phyloP scores from a whole-genome alignment of 2,329 filamentous ascomycete genomes.

The Alternaria postmessia region DNA sequence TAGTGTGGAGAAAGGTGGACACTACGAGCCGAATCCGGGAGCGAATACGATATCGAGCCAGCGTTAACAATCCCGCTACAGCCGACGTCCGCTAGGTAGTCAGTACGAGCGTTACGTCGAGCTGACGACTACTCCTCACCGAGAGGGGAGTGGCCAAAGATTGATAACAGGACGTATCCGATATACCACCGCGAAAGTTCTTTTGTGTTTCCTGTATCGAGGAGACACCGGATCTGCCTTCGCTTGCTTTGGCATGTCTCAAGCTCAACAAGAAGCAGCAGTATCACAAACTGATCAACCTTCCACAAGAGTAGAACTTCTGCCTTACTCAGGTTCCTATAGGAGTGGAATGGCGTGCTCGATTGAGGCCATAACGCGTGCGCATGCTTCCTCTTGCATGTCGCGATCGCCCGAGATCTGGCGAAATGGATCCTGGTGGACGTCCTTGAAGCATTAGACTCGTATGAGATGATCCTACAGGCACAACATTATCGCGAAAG shows the following conservation, averaged over 20 bases:
- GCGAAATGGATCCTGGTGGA: background rate
- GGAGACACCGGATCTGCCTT: background rate
- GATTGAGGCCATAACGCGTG: background rate
- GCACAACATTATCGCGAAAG: background rate
- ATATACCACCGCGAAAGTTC: background rate
- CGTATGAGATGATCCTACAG: background rate
- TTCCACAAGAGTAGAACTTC: background rate
- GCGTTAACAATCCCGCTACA: background rate
- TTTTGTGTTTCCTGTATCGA: background rate
- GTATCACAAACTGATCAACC: fast-evolving
- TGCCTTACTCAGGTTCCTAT: background rate
- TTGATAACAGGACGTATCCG: background rate
- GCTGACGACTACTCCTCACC: background rate
- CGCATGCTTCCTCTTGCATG: background rate
- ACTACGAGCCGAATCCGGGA: background rate
- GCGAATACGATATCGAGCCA: background rate
- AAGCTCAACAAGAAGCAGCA: background rate
- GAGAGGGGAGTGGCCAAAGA: background rate
- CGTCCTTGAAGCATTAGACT: background rate
- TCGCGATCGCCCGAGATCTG: background rate
- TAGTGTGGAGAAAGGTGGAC: background rate
- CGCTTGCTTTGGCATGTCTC: background rate
- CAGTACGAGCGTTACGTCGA: background rate
- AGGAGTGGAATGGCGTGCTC: background rate
- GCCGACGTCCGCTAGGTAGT: background rate